Evolutionary conservation across 1,284 basidiomycete species (phyloP).

Genomic region (Cutaneotrichosporon spelunceum): DNA sequence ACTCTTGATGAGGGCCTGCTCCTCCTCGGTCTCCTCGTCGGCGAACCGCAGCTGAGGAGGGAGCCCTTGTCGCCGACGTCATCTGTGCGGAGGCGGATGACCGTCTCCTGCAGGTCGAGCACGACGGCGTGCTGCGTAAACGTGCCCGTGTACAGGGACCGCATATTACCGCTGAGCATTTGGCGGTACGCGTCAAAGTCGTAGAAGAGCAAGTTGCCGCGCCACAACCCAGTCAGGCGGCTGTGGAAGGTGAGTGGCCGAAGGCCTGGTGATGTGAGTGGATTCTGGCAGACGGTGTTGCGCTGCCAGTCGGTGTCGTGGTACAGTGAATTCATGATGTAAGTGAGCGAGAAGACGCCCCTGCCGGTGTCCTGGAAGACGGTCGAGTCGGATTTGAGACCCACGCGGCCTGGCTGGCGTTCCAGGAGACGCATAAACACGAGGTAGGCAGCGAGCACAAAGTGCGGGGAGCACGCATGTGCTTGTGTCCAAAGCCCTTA

Average conservation of each 20-base stretch:
- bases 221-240: conserved; percentile 54
- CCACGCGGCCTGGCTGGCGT: conserved; percentile 38
- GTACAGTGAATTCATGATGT: conserved; percentile 38
- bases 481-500: conserved; percentile 43
- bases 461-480: conserved; percentile 42
- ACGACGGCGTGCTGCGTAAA: conserved; percentile 47
- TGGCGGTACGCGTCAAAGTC: conserved; percentile 56
- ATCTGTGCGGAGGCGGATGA: conserved; percentile 43
- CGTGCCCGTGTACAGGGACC: conserved; percentile 49
- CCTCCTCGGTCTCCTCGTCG: conserved; percentile 36
- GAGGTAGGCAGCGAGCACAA: conserved; percentile 38
- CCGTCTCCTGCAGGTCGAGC: conserved; percentile 45
- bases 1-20: conserved; percentile 30
- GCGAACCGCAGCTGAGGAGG: conserved; percentile 40
- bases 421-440: conserved; percentile 41
- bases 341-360: conserved; percentile 32
- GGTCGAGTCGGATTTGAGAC: conserved; percentile 30
- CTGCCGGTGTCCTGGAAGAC: conserved; percentile 18
- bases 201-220: conserved; percentile 56
- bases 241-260: conserved; percentile 50
- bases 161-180: conserved; percentile 53
- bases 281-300: conserved; percentile 51
- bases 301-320: conserved; percentile 53
- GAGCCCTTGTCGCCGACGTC: conserved; percentile 47
- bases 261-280: conserved; percentile 51